phyloP scores from a whole-genome alignment of 2,329 filamentous ascomycete species.

The Colletotrichum sublineola region DNA sequence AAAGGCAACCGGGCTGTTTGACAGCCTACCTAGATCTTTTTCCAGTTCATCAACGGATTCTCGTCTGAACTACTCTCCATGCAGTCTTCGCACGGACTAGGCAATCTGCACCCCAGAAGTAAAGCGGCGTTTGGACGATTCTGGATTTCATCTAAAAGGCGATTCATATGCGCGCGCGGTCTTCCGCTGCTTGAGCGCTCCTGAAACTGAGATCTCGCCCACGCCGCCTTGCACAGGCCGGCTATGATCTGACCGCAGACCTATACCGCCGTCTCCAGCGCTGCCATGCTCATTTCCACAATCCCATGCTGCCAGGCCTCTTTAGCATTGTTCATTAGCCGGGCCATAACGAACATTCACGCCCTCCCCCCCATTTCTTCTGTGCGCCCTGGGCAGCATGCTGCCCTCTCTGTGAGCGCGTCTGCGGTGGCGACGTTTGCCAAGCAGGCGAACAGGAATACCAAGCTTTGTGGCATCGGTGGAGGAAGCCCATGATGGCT shows the following conservation, averaged over 20 bases:
- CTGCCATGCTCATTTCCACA: conserved; percentile 35
- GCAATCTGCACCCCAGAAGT: not conserved
- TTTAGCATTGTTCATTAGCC: not conserved
- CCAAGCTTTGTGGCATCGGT: conserved; percentile 40
- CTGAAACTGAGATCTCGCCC: not conserved
- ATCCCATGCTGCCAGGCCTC: not conserved
- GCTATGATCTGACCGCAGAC: conserved; percentile 1
- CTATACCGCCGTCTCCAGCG: not conserved
- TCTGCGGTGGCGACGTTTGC: not conserved
- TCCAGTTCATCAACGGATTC: not conserved
- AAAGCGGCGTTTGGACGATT: not conserved
- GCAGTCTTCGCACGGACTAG: conserved; percentile 15
- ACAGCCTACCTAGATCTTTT: not conserved
- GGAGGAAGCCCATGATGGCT: not conserved
- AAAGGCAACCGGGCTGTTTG: not conserved
- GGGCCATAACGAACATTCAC: not conserved
- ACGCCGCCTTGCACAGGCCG: not conserved
- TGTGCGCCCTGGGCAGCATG: conserved; percentile 1
- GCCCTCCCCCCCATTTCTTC: not conserved
- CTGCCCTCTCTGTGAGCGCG: not conserved
- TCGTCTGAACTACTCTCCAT: not conserved
- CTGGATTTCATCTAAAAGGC: not conserved
- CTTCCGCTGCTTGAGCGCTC: conserved; percentile 4
- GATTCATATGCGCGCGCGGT: not conserved
- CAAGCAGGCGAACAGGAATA: conserved; percentile 20